Evolutionary conservation across 2,329 filamentous ascomycete genomes (phyloP).

Genomic region (Fusarium sp.): DNA sequence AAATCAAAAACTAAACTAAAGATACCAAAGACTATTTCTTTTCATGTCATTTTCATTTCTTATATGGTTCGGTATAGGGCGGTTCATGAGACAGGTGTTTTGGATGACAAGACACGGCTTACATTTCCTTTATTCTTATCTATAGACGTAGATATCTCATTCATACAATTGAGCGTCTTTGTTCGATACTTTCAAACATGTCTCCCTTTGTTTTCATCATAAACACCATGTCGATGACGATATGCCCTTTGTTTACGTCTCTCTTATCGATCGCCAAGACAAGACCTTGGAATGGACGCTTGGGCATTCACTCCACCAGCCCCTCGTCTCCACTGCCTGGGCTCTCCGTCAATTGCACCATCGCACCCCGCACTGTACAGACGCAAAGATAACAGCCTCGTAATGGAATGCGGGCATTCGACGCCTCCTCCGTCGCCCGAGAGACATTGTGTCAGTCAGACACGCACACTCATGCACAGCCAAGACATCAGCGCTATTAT

Average conservation of each 20-base stretch:
- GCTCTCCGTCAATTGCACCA: not conserved
- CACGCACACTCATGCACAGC: not conserved
- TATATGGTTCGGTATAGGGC: not conserved
- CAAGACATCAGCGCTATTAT: not conserved
- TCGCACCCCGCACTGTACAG: not conserved
- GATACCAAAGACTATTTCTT: not conserved
- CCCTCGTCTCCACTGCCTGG: not conserved
- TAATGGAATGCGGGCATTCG: not conserved
- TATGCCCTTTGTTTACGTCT: not conserved
- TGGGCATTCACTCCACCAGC: not conserved
- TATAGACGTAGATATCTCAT: slow-evolving; percentile 4
- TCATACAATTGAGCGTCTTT: slow-evolving; percentile 2
- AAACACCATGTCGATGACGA: not conserved
- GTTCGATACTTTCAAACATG: not conserved
- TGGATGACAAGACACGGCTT: not conserved
- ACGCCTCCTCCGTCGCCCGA: not conserved
- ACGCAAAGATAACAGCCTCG: not conserved
- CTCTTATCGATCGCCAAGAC: not conserved
- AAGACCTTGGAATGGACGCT: not conserved
- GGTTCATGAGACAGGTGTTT: not conserved
- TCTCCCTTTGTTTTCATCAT: not conserved
- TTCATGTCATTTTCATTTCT: not conserved
- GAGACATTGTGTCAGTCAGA: not conserved
- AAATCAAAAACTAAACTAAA: slow-evolving; percentile 10
- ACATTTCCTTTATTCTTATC: not conserved